Conservation (phyloP, 2,329 filamentous ascomycete genomes). For the Teratosphaeria gauchensis region DNA sequence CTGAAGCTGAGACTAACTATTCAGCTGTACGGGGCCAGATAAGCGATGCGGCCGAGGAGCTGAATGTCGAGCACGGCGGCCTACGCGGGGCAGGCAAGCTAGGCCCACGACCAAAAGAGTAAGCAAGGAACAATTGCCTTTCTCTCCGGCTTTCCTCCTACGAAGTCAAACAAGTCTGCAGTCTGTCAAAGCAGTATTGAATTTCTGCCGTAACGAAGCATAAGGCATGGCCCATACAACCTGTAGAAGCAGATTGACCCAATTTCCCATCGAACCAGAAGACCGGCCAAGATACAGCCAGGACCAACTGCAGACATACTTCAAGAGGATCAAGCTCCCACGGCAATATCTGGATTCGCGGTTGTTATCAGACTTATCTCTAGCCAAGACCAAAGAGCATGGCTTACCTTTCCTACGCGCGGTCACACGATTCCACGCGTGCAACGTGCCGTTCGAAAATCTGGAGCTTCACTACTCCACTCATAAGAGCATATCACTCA, state of each 20-base stretch:
- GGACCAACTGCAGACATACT: slow-evolving; percentile 15
- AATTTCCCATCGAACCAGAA: slow-evolving; percentile 9
- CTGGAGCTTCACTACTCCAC: slow-evolving; percentile 46
- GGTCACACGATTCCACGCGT: slow-evolving; percentile 31
- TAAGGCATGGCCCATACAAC: slow-evolving; percentile 11
- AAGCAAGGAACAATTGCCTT: too few relatives aligned
- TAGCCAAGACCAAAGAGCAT: slow-evolving; percentile 15
- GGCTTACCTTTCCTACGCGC: slow-evolving; percentile 19
- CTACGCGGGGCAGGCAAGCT: too few relatives aligned
- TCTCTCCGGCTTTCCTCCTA: too few relatives aligned
- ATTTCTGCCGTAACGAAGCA: not conserved
- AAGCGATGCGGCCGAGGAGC: too few relatives aligned
- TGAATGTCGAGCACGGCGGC: too few relatives aligned
- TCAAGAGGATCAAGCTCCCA: slow-evolving; percentile 15
- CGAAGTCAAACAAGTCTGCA: too few relatives aligned
- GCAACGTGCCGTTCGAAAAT: slow-evolving; percentile 48
- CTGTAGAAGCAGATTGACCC: slow-evolving; percentile 5
- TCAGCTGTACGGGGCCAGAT: too few relatives aligned
- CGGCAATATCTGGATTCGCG: slow-evolving; percentile 8
- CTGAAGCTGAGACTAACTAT: too few relatives aligned
- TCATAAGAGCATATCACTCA: slow-evolving; percentile 39
- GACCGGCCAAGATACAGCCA: slow-evolving; percentile 14
- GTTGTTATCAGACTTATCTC: slow-evolving; percentile 7
- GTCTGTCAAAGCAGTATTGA: not conserved
- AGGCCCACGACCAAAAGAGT: too few relatives aligned